These are phyloP conservation scores for Alternaria arbusti DNA, from an alignment of 2,329 filamentous ascomycete genomes.

Conservation along the genomic window DNA sequence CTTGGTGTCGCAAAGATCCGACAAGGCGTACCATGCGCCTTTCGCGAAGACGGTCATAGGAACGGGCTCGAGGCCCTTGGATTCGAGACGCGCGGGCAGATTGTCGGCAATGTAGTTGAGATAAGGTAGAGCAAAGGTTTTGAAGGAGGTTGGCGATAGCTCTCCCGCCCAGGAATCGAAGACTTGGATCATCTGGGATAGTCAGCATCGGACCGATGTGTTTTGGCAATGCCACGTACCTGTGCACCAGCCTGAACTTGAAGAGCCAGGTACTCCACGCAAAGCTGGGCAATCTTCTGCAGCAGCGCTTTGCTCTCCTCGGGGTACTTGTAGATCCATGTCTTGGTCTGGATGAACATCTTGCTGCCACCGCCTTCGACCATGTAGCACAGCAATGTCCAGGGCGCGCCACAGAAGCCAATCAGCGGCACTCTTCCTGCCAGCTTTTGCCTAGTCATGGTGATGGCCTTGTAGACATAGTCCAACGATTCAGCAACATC, in stretches of 20 bases:
- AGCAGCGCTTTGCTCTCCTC: constrained; percentile 80
- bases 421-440: constrained; percentile 88
- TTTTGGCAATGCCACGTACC: constrained; percentile 51
- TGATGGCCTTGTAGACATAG: constrained; percentile 97
- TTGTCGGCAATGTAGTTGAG: constrained; percentile 82
- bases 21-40: constrained; percentile 93
- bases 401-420: constrained; percentile 95
- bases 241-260: constrained; percentile 95
- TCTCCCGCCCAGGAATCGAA: constrained; percentile 99
- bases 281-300: constrained; percentile 91
- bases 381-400: constrained; percentile 99
- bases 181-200: constrained; percentile 78
- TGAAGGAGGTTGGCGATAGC: constrained; percentile 82
- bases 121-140: constrained; percentile 84
- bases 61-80: constrained; percentile 77
- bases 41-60: constrained; percentile 99
- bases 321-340: constrained; percentile 92
- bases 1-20: constrained; percentile 83
- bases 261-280: constrained; percentile 90
- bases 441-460: constrained; percentile 85
- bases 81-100: constrained; percentile 75
- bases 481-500: constrained; percentile 83
- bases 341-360: constrained; percentile 92
- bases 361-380: constrained; percentile 96
- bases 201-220: constrained; percentile 18